These are phyloP conservation scores for Carex littledalei DNA, from an alignment of 176 grass and related monocot genomes.

Conservation along the genomic window DNA sequence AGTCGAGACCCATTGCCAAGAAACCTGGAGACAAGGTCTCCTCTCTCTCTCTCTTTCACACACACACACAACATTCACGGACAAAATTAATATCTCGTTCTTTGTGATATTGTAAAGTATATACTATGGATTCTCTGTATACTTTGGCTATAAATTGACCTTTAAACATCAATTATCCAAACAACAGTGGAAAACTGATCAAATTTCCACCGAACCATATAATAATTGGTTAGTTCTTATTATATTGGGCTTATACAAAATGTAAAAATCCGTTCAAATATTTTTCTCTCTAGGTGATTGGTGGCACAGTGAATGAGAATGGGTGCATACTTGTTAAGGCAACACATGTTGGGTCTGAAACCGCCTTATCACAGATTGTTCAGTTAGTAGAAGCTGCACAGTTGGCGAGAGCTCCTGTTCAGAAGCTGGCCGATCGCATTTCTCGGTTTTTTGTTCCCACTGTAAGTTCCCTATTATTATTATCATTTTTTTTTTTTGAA, in stretches of 20 bases:
- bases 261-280: background rate
- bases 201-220: too few relatives aligned
- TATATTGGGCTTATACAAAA: conserved; percentile 6
- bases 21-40: conserved; percentile 83
- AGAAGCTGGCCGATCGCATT: conserved; percentile 87
- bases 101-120: background rate
- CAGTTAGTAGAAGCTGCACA: conserved; percentile 97
- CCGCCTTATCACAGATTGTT: conserved; percentile 93
- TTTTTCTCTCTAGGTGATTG: conserved; percentile 63
- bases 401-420: conserved; percentile 91
- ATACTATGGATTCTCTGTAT: background rate
- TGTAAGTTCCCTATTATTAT: conserved; percentile 44
- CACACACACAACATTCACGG: background rate
- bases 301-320: conserved; percentile 95
- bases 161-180: too few relatives aligned
- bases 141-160: too few relatives aligned
- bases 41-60: background rate
- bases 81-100: background rate
- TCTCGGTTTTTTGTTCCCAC: conserved; percentile 91
- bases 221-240: background rate
- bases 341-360: conserved; percentile 97
- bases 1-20: conserved; percentile 86
- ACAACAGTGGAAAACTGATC: too few relatives aligned
- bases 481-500: background rate
- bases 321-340: conserved; percentile 87